phyloP scores from a whole-genome alignment of 192 early-diverging fungal species.

The Rhizophagus sp. region DNA sequence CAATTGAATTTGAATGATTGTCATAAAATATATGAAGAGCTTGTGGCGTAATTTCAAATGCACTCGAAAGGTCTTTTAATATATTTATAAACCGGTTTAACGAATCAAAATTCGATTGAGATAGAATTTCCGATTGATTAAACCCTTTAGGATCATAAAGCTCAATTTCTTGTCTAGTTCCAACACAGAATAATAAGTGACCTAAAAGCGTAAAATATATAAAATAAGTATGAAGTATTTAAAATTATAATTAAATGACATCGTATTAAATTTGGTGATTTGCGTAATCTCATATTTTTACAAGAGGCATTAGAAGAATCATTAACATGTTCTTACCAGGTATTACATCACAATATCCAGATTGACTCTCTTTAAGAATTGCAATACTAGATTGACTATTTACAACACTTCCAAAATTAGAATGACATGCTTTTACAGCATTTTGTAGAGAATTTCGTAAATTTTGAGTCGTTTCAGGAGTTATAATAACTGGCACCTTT shows the following conservation, averaged over 20 bases:
- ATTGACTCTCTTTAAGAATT: constrained; percentile 34
- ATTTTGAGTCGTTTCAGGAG: neutral
- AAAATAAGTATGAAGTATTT: neutral
- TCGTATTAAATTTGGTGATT: neutral
- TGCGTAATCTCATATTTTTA: no score
- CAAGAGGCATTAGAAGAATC: no score
- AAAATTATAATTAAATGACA: neutral
- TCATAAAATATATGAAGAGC: constrained; percentile 82
- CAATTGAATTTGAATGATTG: constrained; percentile 64
- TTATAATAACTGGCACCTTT: neutral
- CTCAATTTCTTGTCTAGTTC: constrained; percentile 37
- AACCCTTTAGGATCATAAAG: constrained; percentile 39
- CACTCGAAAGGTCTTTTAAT: constrained; percentile 44
- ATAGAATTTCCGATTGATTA: constrained; percentile 43
- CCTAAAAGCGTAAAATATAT: neutral
- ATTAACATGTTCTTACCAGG: no score
- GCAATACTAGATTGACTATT: constrained; percentile 29
- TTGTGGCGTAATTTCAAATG: constrained; percentile 59
- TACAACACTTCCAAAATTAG: constrained; percentile 37
- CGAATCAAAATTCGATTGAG: constrained; percentile 21
- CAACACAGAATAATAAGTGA: constrained; percentile 47
- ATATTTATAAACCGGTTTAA: constrained; percentile 47
- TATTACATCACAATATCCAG: constrained; percentile 53
- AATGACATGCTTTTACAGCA: constrained; percentile 36
- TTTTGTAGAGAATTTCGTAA: neutral